Conservation (phyloP, 768 basidiomycete species). For the Hygrocybe coccinea region DNA sequence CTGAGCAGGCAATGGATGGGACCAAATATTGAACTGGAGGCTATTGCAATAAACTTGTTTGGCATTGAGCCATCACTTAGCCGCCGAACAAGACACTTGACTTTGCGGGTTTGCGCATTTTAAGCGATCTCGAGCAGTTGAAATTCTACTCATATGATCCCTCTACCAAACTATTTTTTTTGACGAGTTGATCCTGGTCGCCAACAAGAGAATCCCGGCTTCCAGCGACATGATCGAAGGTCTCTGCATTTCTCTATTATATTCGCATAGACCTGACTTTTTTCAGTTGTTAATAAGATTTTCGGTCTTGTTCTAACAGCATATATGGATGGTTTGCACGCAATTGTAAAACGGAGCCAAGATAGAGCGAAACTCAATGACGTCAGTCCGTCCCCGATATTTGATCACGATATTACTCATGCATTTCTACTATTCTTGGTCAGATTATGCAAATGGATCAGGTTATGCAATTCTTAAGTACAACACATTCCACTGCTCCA, state of each 20-base stretch:
- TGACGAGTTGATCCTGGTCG: no score
- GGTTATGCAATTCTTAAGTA: no score
- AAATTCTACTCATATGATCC: conserved; percentile 7
- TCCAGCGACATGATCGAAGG: conserved; percentile 4
- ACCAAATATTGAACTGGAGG: conserved; percentile 3
- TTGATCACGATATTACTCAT: conserved; percentile 2
- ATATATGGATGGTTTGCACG: conserved; percentile 6
- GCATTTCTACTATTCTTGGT: no score
- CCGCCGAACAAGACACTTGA: conserved; percentile 7
- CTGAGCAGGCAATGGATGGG: conserved; percentile 8
- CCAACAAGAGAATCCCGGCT: conserved; percentile 2
- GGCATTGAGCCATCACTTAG: conserved; percentile 2
- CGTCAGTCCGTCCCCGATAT: conserved; percentile 1
- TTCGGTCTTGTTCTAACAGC: conserved; percentile 4
- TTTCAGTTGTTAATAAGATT: conserved; percentile 8
- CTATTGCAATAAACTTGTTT: background rate
- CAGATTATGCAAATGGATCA: no score
- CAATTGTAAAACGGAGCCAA: conserved; percentile 1
- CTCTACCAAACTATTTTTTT: conserved; percentile 2
- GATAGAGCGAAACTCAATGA: background rate
- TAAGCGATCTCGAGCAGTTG: conserved; percentile 4
- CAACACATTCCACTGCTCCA: no score
- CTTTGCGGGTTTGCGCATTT: conserved; percentile 6
- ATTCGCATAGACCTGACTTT: conserved; percentile 1
- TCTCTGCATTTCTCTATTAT: conserved; percentile 1